Percentiles rank a stretch among this genome's conserved stretches.
Conservation (phyloP, 768 basidiomycete species). For the Boletus reticulatus region DNA sequence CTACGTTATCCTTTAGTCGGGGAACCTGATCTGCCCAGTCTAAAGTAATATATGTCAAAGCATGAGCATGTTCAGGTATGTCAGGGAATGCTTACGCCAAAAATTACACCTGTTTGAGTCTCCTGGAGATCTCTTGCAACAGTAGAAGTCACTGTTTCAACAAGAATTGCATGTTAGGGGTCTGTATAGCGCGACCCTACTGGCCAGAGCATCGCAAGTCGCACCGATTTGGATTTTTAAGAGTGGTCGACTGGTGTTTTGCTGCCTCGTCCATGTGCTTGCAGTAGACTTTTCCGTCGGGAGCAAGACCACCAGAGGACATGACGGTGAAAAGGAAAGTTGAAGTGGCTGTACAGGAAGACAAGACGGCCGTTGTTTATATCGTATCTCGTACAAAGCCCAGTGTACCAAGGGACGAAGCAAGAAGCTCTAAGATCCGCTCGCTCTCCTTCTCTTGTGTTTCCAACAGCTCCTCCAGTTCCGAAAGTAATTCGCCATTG, state of each 20-base stretch:
- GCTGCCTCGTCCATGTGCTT: conserved; percentile 34
- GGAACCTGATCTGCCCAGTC: conserved; percentile 35
- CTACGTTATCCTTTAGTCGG: not conserved
- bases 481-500: conserved; percentile 60
- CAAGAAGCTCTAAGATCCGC: conserved; percentile 70
- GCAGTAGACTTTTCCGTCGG: conserved; percentile 38
- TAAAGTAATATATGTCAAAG: conserved; percentile 7
- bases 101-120: conserved; percentile 30
- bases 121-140: conserved; percentile 30
- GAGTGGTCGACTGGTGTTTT: conserved; percentile 33
- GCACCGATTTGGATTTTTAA: conserved; percentile 39
- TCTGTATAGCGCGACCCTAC: not conserved
- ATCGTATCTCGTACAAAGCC: conserved; percentile 71
- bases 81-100: conserved; percentile 33
- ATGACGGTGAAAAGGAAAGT: conserved; percentile 3
- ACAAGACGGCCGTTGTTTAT: conserved; percentile 22
- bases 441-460: conserved; percentile 78
- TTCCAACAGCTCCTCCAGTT: conserved; percentile 55
- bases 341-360: not conserved
- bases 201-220: conserved; percentile 6
- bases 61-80: not conserved
- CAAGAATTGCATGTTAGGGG: conserved; percentile 5
- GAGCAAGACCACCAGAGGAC: conserved; percentile 19
- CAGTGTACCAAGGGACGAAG: conserved; percentile 72
- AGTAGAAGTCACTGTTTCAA: conserved; percentile 37